Conservation (phyloP, 1,284 basidiomycete genomes). For the Somion occarium region DNA sequence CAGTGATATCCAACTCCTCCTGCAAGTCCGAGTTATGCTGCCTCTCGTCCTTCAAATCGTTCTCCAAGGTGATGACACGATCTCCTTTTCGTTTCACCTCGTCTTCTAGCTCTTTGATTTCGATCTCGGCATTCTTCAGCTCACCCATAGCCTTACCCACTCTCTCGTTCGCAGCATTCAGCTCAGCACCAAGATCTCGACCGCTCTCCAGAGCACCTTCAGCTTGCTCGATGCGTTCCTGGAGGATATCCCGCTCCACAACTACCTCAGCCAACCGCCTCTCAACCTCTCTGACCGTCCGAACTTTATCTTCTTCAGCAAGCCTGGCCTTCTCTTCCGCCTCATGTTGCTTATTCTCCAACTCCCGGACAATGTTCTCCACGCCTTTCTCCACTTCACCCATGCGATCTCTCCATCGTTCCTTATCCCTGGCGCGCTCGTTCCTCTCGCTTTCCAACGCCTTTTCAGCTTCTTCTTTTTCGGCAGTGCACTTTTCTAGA, state of each 20-base stretch:
- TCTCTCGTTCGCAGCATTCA: conserved; percentile 60
- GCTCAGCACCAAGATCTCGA: conserved; percentile 58
- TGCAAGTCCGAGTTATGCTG: conserved; percentile 29
- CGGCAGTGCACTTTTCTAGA: conserved; percentile 27
- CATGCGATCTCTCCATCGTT: conserved; percentile 65
- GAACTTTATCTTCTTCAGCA: conserved; percentile 39
- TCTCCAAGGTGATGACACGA: conserved; percentile 47
- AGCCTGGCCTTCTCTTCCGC: conserved; percentile 43
- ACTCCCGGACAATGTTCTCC: conserved; percentile 54
- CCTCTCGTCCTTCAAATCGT: conserved; percentile 47
- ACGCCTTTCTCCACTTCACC: conserved; percentile 64
- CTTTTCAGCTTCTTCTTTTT: conserved; percentile 41
- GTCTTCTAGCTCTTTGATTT: conserved; percentile 53
- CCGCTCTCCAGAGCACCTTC: conserved; percentile 55
- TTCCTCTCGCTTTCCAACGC: conserved; percentile 42
- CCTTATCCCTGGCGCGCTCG: conserved; percentile 58
- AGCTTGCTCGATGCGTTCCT: conserved; percentile 55
- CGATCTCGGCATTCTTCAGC: conserved; percentile 49
- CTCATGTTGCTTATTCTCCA: conserved; percentile 51
- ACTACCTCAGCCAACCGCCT: conserved; percentile 37
- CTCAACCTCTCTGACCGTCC: conserved; percentile 43
- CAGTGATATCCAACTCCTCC: conserved; percentile 32
- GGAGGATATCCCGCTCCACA: conserved; percentile 49
- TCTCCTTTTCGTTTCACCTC: conserved; percentile 45
- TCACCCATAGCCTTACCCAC: conserved; percentile 48